A percentile compares a stretch with the other conserved stretches of the same genome.
Evolutionary conservation across 495 filamentous ascomycete species (phyloP).

Genomic region (Penicillium chermesinum): DNA sequence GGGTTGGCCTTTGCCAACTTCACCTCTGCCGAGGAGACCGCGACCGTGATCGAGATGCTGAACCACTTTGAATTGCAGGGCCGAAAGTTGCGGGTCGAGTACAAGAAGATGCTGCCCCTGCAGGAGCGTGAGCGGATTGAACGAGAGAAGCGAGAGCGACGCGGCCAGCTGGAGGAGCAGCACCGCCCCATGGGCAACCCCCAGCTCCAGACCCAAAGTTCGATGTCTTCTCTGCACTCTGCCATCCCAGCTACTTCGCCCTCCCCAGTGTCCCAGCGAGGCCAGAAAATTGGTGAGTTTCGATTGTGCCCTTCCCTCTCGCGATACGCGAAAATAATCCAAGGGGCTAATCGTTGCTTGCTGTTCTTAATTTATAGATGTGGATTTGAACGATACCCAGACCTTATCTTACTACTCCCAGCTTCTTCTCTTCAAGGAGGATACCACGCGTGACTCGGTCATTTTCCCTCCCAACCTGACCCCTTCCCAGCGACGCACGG

Average conservation of each 20-base stretch:
- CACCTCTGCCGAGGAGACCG: conserved; percentile 89
- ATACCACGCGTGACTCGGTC: conserved; percentile 67
- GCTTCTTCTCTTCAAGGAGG: conserved; percentile 82
- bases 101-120: conserved; percentile 98
- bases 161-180: conserved; percentile 95
- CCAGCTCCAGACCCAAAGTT: conserved; percentile 74
- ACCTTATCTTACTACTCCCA: conserved; percentile 85
- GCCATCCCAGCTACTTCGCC: conserved; percentile 66
- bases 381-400: conserved; percentile 87
- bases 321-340: too few species aligned
- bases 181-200: conserved; percentile 65
- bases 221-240: conserved; percentile 76
- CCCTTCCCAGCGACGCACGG: conserved; percentile 76
- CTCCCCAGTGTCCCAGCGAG: conserved; percentile 60
- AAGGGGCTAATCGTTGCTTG: not conserved
- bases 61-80: conserved; percentile 96
- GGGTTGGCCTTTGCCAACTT: conserved; percentile 98
- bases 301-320: too few species aligned
- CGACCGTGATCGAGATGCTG: conserved; percentile 79
- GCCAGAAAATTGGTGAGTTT: conserved; percentile 56
- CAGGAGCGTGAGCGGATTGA: conserved; percentile 95
- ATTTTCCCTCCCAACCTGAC: conserved; percentile 77
- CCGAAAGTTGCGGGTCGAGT: conserved; percentile 89
- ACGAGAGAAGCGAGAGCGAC: conserved; percentile 91
- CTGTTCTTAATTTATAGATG: conserved; percentile 38